These are phyloP conservation scores for Rhynchospora breviuscula DNA, from an alignment of 176 grass and related monocot species.

Conservation along the genomic window DNA sequence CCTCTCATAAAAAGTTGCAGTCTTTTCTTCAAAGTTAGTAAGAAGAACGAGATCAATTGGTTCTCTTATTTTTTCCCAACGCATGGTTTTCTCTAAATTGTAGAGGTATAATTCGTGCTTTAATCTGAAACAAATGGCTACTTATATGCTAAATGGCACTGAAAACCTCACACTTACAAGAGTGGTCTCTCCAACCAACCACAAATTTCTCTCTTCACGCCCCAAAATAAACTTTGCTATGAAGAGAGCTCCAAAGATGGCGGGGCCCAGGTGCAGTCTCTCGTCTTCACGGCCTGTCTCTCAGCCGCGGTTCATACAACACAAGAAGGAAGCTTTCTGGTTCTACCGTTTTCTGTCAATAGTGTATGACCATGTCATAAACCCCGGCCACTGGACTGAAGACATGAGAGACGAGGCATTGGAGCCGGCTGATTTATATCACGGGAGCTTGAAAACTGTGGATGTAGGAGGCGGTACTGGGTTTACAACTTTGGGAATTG, in stretches of 20 bases:
- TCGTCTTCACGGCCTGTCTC: constrained; percentile 45
- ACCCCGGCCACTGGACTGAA: constrained; percentile 93
- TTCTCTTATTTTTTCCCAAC: not conserved
- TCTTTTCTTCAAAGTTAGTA: not conserved
- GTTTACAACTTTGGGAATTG: constrained; percentile 79
- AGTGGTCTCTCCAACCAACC: constrained; percentile 26
- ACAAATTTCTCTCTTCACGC: constrained; percentile 39
- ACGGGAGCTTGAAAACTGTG: constrained; percentile 52
- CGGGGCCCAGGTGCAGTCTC: constrained; percentile 31
- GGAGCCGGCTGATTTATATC: constrained; percentile 60
- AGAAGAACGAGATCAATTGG: not conserved
- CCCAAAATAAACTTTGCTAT: not conserved
- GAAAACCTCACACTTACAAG: constrained; percentile 33
- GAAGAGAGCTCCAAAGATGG: constrained; percentile 4
- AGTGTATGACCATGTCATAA: constrained; percentile 88
- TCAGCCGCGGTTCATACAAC: constrained; percentile 86
- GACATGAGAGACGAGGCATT: constrained; percentile 94
- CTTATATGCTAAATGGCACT: constrained; percentile 36
- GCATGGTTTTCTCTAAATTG: not conserved
- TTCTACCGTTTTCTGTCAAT: constrained; percentile 97
- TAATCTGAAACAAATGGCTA: constrained; percentile 36
- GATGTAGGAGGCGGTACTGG: constrained; percentile 82
- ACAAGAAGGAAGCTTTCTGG: constrained; percentile 99
- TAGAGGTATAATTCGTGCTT: not conserved
- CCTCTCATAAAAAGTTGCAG: not conserved